A percentile compares a stretch with the other conserved stretches of the same genome.
phyloP scores from a whole-genome alignment of 768 basidiomycete genomes.

The Termitomyces eurrhizus region DNA sequence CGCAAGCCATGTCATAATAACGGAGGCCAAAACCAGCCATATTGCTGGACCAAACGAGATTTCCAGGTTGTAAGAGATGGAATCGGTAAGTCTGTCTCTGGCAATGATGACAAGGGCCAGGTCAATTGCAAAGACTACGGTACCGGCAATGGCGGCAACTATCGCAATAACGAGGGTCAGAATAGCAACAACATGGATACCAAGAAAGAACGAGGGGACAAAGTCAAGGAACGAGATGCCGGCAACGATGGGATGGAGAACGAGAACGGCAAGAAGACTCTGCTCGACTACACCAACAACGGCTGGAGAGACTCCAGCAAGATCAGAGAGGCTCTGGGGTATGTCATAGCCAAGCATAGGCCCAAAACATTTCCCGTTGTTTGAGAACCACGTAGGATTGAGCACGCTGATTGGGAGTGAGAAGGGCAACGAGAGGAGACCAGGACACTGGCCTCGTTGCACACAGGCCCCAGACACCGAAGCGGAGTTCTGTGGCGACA shows the following conservation, averaged over 20 bases:
- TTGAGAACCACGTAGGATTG: constrained; percentile 33
- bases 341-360: constrained; percentile 70
- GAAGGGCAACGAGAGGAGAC: background rate
- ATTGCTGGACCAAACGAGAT: constrained; percentile 63
- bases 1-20: constrained; percentile 54
- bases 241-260: constrained; percentile 66
- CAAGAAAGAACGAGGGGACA: constrained; percentile 54
- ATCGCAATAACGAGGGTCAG: constrained; percentile 56
- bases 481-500: constrained; percentile 57
- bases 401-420: constrained; percentile 19
- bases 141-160: constrained; percentile 50
- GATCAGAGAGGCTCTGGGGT: constrained; percentile 37
- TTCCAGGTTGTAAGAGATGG: constrained; percentile 37
- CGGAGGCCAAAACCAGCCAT: constrained; percentile 65
- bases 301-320: constrained; percentile 39
- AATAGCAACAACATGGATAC: constrained; percentile 51
- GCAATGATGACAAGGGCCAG: constrained; percentile 56
- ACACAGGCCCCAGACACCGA: constrained; percentile 86
- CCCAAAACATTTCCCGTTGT: constrained; percentile 50
- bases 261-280: constrained; percentile 48
- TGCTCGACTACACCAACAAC: constrained; percentile 46
- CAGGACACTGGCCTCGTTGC: constrained; percentile 30
- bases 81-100: constrained; percentile 34
- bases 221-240: constrained; percentile 54
- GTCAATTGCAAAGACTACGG: constrained; percentile 57